These are phyloP conservation scores for Clarireedia homoeocarpa DNA, from an alignment of 2,329 filamentous ascomycete genomes.

Conservation along the genomic window DNA sequence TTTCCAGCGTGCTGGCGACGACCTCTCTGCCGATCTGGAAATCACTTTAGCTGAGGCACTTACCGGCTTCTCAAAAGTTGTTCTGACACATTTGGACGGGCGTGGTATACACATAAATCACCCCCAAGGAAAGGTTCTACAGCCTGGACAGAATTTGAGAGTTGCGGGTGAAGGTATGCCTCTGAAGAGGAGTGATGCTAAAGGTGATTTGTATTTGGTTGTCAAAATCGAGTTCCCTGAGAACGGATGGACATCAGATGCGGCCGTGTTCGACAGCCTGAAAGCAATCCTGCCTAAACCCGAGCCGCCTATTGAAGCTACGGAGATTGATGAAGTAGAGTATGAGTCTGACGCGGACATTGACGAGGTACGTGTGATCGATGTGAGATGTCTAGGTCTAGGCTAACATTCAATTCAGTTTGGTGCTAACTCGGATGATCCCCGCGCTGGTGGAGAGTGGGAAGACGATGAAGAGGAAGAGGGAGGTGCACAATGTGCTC, in stretches of 20 bases:
- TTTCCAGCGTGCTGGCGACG: conserved; percentile 77
- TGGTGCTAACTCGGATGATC: conserved; percentile 63
- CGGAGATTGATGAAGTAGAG: conserved; percentile 78
- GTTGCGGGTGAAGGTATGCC: conserved; percentile 92
- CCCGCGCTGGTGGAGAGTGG: conserved; percentile 57
- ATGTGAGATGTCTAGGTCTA: neutral
- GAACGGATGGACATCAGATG: conserved; percentile 70
- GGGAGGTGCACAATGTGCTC: conserved; percentile 54
- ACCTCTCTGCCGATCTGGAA: conserved; percentile 74
- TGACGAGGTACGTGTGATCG: conserved; percentile 53
- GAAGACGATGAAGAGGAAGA: conserved; percentile 64
- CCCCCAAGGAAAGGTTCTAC: conserved; percentile 72
- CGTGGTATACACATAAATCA: conserved; percentile 78
- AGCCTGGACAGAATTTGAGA: conserved; percentile 79
- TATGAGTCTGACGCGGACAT: conserved; percentile 78
- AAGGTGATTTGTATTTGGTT: conserved; percentile 80
- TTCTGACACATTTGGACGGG: conserved; percentile 87
- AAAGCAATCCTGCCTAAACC: conserved; percentile 65
- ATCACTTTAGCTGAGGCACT: conserved; percentile 79
- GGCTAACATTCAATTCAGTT: conserved; percentile 42
- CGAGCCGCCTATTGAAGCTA: conserved; percentile 46
- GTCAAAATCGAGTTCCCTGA: conserved; percentile 86
- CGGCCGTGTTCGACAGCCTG: conserved; percentile 63
- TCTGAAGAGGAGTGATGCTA: conserved; percentile 71
- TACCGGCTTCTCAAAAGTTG: conserved; percentile 81